A percentile compares a stretch with the other conserved stretches of the same genome.
Evolutionary conservation across 306 rosid genomes (phyloP).

Genomic region (Pterocarpus santalinus): DNA sequence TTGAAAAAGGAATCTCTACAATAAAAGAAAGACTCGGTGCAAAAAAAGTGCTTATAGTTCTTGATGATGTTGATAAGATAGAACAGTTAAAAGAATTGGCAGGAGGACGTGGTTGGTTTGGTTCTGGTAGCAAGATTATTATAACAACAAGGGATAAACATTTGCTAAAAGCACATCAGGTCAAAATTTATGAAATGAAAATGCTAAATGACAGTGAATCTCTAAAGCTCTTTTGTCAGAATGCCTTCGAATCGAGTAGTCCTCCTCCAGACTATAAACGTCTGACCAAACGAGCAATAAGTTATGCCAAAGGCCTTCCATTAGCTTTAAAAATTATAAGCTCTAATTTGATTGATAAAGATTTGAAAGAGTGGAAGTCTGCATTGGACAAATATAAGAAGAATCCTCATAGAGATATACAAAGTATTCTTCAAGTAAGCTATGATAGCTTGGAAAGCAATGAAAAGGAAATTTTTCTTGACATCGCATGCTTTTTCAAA

Average conservation of each 20-base stretch:
- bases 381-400: background rate
- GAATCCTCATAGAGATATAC: background rate
- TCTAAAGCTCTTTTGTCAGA: conserved; percentile 27
- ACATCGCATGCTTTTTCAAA: conserved; percentile 12
- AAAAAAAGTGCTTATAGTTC: conserved; percentile 37
- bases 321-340: conserved; percentile 3
- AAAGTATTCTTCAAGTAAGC: background rate
- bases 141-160: conserved; percentile 40
- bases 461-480: background rate
- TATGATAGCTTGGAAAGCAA: background rate
- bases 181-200: conserved; percentile 1
- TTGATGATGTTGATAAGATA: conserved; percentile 37
- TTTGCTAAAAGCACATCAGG: background rate
- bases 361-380: background rate
- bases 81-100: conserved; percentile 10
- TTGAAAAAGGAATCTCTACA: background rate
- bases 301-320: background rate
- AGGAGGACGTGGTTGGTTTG: conserved; percentile 42
- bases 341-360: background rate
- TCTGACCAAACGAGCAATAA: background rate
- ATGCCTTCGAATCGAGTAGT: background rate
- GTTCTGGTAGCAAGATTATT: conserved; percentile 15
- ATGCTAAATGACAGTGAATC: conserved; percentile 6
- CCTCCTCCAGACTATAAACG: background rate
- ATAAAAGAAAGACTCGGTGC: background rate